Evolutionary conservation across 441 rosid species (phyloP).

Genomic region (Jatropha multifida): DNA sequence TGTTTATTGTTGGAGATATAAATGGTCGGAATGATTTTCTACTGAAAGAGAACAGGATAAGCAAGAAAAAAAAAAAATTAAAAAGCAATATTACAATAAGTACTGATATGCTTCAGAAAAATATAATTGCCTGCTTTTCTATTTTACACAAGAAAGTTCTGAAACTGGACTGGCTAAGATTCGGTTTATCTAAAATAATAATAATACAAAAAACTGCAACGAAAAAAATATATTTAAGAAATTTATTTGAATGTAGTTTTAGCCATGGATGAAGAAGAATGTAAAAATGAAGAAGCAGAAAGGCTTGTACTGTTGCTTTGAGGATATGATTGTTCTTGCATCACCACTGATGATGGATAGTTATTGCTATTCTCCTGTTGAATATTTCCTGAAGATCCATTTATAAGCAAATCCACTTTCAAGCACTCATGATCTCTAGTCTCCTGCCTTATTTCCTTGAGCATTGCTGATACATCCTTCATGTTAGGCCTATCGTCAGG

Average conservation of each 20-base stretch:
- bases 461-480: constrained; percentile 96
- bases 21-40: too few relatives aligned
- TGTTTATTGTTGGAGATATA: too few relatives aligned
- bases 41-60: too few relatives aligned
- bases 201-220: neutral
- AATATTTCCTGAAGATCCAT: constrained; percentile 35
- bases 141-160: neutral
- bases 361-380: constrained; percentile 21
- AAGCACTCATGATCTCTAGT: constrained; percentile 50
- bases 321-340: constrained; percentile 28
- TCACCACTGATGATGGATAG: constrained; percentile 16
- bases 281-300: constrained; percentile 56
- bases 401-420: constrained; percentile 40
- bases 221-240: neutral
- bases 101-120: neutral
- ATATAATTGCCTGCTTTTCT: neutral
- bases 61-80: too few relatives aligned
- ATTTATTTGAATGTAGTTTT: constrained; percentile 38
- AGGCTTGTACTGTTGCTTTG: constrained; percentile 59
- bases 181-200: neutral
- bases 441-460: constrained; percentile 80
- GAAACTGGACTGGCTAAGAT: neutral
- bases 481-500: constrained; percentile 90
- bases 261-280: constrained; percentile 45
- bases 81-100: too few relatives aligned